A percentile compares a stretch with the other conserved stretches of the same genome.
phyloP scores from a whole-genome alignment of 257 asterid species.

The Buddleja alternifolia region DNA sequence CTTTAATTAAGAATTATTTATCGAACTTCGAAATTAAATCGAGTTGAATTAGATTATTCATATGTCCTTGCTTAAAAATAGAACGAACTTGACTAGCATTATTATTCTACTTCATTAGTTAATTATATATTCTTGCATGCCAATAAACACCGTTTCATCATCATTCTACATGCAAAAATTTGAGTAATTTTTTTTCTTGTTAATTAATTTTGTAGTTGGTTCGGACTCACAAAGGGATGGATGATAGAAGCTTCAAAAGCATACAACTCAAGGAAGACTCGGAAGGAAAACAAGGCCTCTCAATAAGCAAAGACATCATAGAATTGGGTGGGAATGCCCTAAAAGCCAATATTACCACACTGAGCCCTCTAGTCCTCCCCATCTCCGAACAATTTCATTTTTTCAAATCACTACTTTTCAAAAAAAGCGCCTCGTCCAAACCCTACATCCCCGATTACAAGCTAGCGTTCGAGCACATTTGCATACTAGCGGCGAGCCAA shows the following conservation, averaged over 20 bases:
- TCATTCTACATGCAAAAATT: no score
- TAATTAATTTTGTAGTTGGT: slow-evolving; percentile 47
- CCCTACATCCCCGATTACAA: slow-evolving; percentile 71
- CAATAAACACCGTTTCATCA: no score
- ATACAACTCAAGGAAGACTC: slow-evolving; percentile 61
- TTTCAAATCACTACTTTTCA: no score
- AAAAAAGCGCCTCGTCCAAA: slow-evolving; percentile 41
- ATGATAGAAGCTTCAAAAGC: slow-evolving; percentile 51
- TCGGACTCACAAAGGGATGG: slow-evolving; percentile 65
- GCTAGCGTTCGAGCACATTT: slow-evolving; percentile 63
- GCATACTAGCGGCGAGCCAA: slow-evolving; percentile 66
- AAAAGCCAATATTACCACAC: slow-evolving; percentile 68
- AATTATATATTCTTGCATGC: no score
- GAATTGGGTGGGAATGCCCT: slow-evolving; percentile 74
- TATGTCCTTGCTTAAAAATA: no score
- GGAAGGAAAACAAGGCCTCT: slow-evolving; percentile 57
- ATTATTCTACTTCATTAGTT: no score
- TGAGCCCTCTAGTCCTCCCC: no score
- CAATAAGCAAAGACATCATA: slow-evolving; percentile 53
- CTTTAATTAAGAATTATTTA: no score
- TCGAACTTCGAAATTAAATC: no score
- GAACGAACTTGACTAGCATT: no score
- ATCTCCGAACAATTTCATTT: no score
- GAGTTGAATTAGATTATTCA: no score
- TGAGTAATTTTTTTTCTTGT: not conserved